A percentile compares a stretch with the other conserved stretches of the same genome.
Conservation (phyloP, 208 protist species). For the Lotmaria passim region DNA sequence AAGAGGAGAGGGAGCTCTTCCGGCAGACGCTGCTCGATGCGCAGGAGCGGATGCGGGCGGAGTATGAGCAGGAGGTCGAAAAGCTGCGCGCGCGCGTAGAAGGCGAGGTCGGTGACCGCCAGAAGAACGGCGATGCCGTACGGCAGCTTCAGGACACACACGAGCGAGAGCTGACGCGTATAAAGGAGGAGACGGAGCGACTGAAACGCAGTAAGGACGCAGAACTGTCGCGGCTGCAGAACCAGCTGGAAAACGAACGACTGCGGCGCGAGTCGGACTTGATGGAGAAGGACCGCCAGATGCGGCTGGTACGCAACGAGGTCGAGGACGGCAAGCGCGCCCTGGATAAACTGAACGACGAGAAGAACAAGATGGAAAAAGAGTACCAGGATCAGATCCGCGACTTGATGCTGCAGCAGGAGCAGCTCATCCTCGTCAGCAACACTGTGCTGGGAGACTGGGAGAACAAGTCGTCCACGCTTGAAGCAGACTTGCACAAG, state of each 20-base stretch:
- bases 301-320: slow-evolving; percentile 56
- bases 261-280: slow-evolving; percentile 49
- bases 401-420: slow-evolving; percentile 62
- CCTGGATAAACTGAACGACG: slow-evolving; percentile 39
- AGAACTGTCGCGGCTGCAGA: slow-evolving; percentile 49
- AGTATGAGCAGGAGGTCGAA: slow-evolving; percentile 57
- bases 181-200: slow-evolving; percentile 56
- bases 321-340: slow-evolving; percentile 44
- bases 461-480: slow-evolving; percentile 61
- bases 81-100: slow-evolving; percentile 47
- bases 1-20: slow-evolving; percentile 55
- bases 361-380: slow-evolving; percentile 54
- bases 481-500: slow-evolving; percentile 64
- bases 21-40: slow-evolving; percentile 31
- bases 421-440: slow-evolving; percentile 54
- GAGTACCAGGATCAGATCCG: slow-evolving; percentile 73
- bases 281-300: slow-evolving; percentile 71
- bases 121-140: slow-evolving; percentile 46
- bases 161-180: slow-evolving; percentile 41
- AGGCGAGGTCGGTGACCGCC: slow-evolving; percentile 34
- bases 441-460: slow-evolving; percentile 65
- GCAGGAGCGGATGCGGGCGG: slow-evolving; percentile 34
- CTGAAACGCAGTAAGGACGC: slow-evolving; percentile 37
- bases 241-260: slow-evolving; percentile 51
- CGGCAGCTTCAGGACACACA: slow-evolving; percentile 52